Percentiles rank a stretch among this genome's conserved stretches.
These are phyloP conservation scores for Solanum medicagineum DNA, from an alignment of 257 asterid species.

Conservation along the genomic window DNA sequence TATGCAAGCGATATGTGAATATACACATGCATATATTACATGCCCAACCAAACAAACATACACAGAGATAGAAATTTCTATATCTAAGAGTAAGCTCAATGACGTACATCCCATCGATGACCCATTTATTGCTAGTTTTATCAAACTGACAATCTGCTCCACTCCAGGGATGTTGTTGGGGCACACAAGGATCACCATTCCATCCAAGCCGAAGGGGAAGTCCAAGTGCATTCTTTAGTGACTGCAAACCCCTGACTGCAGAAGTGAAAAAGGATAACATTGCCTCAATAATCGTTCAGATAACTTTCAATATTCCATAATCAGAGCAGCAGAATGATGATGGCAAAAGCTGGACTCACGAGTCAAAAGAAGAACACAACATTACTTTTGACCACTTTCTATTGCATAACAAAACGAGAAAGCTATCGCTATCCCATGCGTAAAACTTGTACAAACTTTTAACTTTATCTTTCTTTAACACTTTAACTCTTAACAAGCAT, in stretches of 20 bases:
- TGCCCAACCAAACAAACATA: neutral
- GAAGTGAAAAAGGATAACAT: neutral
- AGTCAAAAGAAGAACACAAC: neutral
- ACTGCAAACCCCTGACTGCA: constrained; percentile 71
- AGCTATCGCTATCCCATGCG: neutral
- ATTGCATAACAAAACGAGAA: neutral
- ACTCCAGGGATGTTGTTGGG: constrained; percentile 96
- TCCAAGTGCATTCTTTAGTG: constrained; percentile 61
- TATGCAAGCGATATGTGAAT: neutral
- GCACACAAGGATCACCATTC: constrained; percentile 99
- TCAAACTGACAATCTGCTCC: constrained; percentile 87
- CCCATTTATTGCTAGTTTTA: constrained; percentile 52
- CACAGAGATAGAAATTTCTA: neutral
- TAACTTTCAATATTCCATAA: neutral
- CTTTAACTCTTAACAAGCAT: neutral
- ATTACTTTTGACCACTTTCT: neutral
- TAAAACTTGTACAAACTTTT: neutral
- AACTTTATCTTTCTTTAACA: neutral
- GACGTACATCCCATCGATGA: constrained; percentile 92
- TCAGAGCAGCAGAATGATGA: neutral
- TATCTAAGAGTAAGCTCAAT: constrained; percentile 13
- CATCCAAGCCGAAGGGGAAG: constrained; percentile 98
- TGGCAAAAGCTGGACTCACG: neutral
- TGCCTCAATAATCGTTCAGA: neutral
- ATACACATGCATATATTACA: neutral